Base-by-base conservation (phyloP, 2,329 filamentous ascomycete species). In the Pyricularia grisea region DNA sequence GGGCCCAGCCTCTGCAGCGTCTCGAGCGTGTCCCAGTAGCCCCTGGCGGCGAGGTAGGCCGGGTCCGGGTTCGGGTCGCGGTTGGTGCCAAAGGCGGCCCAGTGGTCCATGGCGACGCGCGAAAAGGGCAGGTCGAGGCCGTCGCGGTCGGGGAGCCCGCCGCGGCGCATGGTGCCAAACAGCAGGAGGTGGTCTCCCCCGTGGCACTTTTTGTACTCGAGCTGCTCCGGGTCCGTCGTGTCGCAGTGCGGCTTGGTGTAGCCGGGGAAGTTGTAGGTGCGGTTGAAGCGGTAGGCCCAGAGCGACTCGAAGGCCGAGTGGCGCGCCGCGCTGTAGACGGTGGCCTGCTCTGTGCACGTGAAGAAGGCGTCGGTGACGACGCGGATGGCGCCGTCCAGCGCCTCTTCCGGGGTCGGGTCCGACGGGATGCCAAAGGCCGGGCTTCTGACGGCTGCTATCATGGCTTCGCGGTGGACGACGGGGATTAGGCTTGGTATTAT, bases 171-270 rank as follows among this genome's bases (percentile, higher is more conserved):
- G 7, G 74, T 79, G 28, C 77, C 79, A 69, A 81, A 80, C 5
- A 78, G 77, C n/a, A 78, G 72, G 68, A n/a, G 50, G 68, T 80
- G 76, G 68, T 81, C 79, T 11, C 78, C 79, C 1, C 76, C 78
- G 68, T 81, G 79, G 73, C 79, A 82, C 70, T 80, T 80, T 72
- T 77, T 78, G 73, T 81, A 81, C 69, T 81, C 79, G 3, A 67
- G 66, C n/a, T 75, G 72, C 1, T 72, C 69, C 0, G 76, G 77
- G 20, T 72, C 69, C 1, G 75, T 74, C 17, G 77, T 73, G 33
- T 71, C 71, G 71, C 77, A 80, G 73, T 73, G 74, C 4, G 73
- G 71, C 20, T 71, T 72, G 17, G 74, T 77, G 72, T 76, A 78
- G 2, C 73, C 73, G 4, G 68, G 25, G 11, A 73, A 74, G 67